Base-by-base conservation (phyloP, 2,329 filamentous ascomycete species). In the Neonectria punicea region DNA sequence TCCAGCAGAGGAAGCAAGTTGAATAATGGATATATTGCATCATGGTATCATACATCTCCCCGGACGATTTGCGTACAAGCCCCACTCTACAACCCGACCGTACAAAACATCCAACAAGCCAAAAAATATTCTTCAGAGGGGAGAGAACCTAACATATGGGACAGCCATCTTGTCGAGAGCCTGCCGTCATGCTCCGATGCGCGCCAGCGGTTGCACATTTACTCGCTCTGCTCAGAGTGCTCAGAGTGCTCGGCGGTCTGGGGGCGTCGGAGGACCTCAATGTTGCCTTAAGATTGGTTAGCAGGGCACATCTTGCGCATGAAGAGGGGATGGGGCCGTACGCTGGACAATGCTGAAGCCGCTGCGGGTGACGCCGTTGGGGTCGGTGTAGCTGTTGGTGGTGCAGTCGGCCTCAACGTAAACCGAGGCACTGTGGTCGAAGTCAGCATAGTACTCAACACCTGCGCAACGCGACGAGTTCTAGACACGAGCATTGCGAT, bases 381-480 rank as follows among this genome's bases (percentile, higher is more conserved):
- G 78, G 72, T 92, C 90, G 71, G 91, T 87, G 77, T 89, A 95
- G 49, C 80, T 83, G 72, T 82, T 85, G 82, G 95, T 89, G 70
- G 82, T 83, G 67, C 91, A 92, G 67, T 98, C 93, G 49, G 92
- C 94, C 79, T 98, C 95, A 54, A 98, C 84, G 75, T 89, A 93
- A 67, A 99, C 85, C 55, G 93, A 83, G 14, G 93, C 87, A 66
- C 94, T 97, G 73, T 41, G 57, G 54, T 55, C 58, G 62, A 61
- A 57, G 66, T 73, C 43, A 71, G 64, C 46, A 67, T 43, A 10
- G 3, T 6, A 1, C 28, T 16, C 14, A 5, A 6, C 7, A 32
- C 8, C 7, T n/a, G 4, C 16, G 22, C 49, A 16, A 20, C n/a
- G n/a, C 30, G 28, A 13, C 30, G 11, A 18, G 36, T 30, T 28